Conservation (phyloP, 2,329 filamentous ascomycete genomes). For the Neofusicoccum sp. region DNA sequence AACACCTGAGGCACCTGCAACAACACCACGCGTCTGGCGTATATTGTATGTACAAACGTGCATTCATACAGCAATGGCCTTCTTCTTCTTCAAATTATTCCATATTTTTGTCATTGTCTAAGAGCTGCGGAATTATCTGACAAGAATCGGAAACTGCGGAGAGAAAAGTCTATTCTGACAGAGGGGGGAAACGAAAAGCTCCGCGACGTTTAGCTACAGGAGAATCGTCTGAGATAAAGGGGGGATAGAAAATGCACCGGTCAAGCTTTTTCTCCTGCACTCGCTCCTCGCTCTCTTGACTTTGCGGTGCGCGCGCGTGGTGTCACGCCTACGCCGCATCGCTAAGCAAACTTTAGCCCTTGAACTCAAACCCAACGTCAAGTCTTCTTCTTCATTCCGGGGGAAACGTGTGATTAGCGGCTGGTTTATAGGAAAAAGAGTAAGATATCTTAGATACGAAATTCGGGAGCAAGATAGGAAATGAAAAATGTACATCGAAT, state of each 20-base stretch:
- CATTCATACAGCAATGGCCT: no score
- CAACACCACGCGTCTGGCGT: no score
- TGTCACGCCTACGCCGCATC: not conserved
- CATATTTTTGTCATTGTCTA: not conserved
- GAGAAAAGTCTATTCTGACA: not conserved
- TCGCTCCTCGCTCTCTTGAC: not conserved
- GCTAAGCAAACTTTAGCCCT: not conserved
- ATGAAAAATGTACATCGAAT: not conserved
- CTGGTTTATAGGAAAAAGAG: not conserved
- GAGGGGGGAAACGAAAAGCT: not conserved
- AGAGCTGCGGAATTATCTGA: not conserved
- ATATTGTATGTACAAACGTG: no score
- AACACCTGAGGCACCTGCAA: no score
- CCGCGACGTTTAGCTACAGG: no score
- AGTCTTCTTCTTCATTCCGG: not conserved
- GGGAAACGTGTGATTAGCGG: no score
- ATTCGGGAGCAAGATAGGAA: not conserved
- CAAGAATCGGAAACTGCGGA: not conserved
- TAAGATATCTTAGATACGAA: not conserved
- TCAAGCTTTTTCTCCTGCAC: no score
- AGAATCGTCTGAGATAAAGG: no score
- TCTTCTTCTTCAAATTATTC: no score
- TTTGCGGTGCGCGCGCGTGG: not conserved
- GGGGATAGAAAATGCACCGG: no score
- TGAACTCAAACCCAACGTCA: not conserved